Percentiles rank a stretch among this genome's conserved stretches.
phyloP scores from a whole-genome alignment of 306 rosid genomes.

The Astragalus membranaceus region DNA sequence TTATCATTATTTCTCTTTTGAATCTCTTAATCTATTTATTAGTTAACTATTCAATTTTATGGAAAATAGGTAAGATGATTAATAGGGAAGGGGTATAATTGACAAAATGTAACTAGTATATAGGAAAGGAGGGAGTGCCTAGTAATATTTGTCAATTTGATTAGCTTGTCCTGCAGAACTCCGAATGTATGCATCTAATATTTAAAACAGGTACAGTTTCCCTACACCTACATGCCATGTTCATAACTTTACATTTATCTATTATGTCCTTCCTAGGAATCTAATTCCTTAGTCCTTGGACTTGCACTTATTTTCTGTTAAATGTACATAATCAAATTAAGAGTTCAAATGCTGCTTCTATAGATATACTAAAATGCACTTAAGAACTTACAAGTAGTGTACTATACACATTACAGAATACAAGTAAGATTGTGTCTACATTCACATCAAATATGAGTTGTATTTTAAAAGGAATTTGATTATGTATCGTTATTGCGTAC shows the following conservation, averaged over 20 bases:
- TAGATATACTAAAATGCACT: neutral
- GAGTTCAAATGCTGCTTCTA: neutral
- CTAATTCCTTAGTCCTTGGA: neutral
- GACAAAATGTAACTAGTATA: too few species aligned
- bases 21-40: too few species aligned
- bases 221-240: neutral
- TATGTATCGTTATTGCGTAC: slow-evolving; percentile 25
- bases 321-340: neutral
- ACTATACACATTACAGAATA: neutral
- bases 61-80: too few species aligned
- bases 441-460: neutral
- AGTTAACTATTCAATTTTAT: too few species aligned
- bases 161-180: neutral
- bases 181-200: neutral
- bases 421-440: neutral
- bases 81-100: too few species aligned
- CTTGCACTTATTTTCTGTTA: neutral
- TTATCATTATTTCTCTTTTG: too few species aligned
- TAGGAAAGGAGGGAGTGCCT: too few species aligned
- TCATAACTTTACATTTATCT: neutral
- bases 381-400: neutral
- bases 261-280: neutral
- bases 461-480: neutral
- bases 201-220: neutral
- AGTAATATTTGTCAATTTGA: neutral